A percentile compares a stretch with the other conserved stretches of the same genome.
Evolutionary conservation across 352 stramenopile genomes (phyloP).

Genomic region (Pythium aquatile): DNA sequence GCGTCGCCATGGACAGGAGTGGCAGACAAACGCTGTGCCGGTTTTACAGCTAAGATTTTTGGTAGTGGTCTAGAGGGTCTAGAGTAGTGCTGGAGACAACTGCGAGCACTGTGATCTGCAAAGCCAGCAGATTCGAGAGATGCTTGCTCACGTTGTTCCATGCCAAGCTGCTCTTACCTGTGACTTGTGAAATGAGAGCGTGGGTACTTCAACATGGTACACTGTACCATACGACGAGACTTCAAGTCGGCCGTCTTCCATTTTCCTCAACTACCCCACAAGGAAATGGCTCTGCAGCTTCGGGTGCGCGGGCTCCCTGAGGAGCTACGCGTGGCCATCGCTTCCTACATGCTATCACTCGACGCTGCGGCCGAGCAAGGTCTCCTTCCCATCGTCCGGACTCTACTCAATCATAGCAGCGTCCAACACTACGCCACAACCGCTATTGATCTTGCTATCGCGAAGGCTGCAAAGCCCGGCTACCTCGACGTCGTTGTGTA

Average conservation of each 20-base stretch:
- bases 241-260: neutral
- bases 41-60: too few species aligned
- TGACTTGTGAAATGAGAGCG: neutral
- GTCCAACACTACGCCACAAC: neutral
- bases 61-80: too few species aligned
- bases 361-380: conserved; percentile 17
- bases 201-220: conserved; percentile 3
- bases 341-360: conserved; percentile 33
- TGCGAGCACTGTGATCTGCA: too few species aligned
- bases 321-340: conserved; percentile 32
- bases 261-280: neutral
- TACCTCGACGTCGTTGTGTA: conserved; percentile 38
- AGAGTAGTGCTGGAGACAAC: too few species aligned
- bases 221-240: conserved; percentile 5
- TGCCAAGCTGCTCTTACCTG: neutral
- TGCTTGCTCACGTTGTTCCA: too few species aligned
- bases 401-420: neutral
- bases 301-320: conserved; percentile 12
- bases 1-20: too few species aligned
- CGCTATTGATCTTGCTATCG: neutral
- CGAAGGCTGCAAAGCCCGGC: neutral
- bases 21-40: too few species aligned
- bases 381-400: conserved; percentile 19
- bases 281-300: conserved; percentile 2
- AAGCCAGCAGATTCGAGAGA: too few species aligned